Conservation (phyloP, 805 yeast species). For the Schwanniomyces polymorphus region DNA sequence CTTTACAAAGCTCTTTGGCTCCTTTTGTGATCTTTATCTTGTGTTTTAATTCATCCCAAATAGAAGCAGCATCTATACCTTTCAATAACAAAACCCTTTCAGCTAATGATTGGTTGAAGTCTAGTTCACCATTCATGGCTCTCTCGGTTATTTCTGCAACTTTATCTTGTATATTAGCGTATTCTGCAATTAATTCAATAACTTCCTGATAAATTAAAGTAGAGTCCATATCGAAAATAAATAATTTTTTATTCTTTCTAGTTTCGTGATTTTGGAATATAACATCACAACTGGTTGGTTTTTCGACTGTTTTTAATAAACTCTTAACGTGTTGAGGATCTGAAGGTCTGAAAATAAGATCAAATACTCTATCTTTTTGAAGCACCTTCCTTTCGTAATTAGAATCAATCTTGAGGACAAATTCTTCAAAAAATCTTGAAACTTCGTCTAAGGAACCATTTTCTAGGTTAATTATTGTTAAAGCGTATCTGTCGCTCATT, state of each 20-base stretch:
- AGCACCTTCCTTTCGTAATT: conserved; percentile 8
- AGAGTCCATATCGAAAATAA: conserved; percentile 97
- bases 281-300: conserved; percentile 20
- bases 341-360: conserved; percentile 13
- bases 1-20: conserved; percentile 66
- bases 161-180: conserved; percentile 84
- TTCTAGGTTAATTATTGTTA: conserved; percentile 13
- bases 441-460: neutral
- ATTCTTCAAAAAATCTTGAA: conserved; percentile 3
- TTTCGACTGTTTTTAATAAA: neutral
- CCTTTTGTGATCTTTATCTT: conserved; percentile 83
- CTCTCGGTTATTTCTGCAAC: conserved; percentile 87
- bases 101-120: conserved; percentile 77
- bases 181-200: conserved; percentile 91
- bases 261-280: conserved; percentile 24
- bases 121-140: conserved; percentile 97
- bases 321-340: conserved; percentile 8
- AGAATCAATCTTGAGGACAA: conserved; percentile 1
- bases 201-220: conserved; percentile 95
- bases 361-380: conserved; percentile 20
- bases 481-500: conserved; percentile 7
- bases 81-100: conserved; percentile 76
- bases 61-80: conserved; percentile 70
- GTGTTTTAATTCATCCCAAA: conserved; percentile 77
- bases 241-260: conserved; percentile 49